Conservation (phyloP, 2,329 filamentous ascomycete genomes). For the Akanthomyces muscarius region DNA sequence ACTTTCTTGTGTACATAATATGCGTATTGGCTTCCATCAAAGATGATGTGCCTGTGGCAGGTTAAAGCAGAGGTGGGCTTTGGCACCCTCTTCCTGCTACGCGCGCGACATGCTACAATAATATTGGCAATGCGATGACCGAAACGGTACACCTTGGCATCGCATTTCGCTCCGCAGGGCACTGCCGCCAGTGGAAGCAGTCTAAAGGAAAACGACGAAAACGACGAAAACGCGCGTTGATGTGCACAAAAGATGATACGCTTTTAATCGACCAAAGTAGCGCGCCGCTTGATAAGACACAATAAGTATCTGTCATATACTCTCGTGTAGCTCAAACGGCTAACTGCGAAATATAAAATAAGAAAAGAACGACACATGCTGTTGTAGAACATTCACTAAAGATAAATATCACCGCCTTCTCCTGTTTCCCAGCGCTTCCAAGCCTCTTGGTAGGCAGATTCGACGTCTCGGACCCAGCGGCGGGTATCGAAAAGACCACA, state of each 20-base stretch:
- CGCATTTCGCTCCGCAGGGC: neutral
- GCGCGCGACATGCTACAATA: neutral
- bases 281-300: neutral
- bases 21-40: neutral
- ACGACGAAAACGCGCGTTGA: no score
- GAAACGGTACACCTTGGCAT: neutral
- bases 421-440: constrained; percentile 86
- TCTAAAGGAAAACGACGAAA: neutral
- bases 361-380: neutral
- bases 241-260: neutral
- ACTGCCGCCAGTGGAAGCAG: neutral
- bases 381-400: constrained; percentile 37
- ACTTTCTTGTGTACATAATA: neutral
- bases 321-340: neutral
- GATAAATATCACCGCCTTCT: constrained; percentile 88
- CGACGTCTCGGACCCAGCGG: constrained; percentile 86
- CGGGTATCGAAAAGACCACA: constrained; percentile 88
- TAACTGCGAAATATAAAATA: neutral
- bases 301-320: neutral
- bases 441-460: constrained; percentile 81
- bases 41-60: no score
- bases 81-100: neutral
- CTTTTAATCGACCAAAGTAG: neutral
- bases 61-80: neutral
- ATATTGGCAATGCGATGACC: neutral